Evolutionary conservation across 495 filamentous ascomycete genomes (phyloP).

Genomic region (Penicillium samsonianum): DNA sequence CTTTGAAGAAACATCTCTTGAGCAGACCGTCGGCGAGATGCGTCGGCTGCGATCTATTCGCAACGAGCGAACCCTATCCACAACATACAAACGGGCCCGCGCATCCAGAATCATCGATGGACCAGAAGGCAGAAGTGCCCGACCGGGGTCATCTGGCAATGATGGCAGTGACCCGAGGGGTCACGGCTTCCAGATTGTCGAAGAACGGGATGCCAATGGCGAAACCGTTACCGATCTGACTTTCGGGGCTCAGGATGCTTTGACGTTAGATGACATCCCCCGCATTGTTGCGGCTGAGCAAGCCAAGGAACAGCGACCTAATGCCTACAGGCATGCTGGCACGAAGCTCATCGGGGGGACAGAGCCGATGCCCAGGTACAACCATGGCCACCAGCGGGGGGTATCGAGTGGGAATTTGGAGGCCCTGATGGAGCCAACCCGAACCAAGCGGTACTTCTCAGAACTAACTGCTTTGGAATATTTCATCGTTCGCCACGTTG

Average conservation of each 20-base stretch:
- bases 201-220: slow-evolving; percentile 75
- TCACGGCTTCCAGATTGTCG: slow-evolving; percentile 75
- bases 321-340: slow-evolving; percentile 74
- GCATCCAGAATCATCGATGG: slow-evolving; percentile 93
- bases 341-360: slow-evolving; percentile 65
- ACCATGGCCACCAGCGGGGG: slow-evolving; percentile 76
- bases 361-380: slow-evolving; percentile 66
- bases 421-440: slow-evolving; percentile 32
- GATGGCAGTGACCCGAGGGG: slow-evolving; percentile 59
- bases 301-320: slow-evolving; percentile 86
- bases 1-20: slow-evolving; percentile 74
- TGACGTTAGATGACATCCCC: slow-evolving; percentile 97
- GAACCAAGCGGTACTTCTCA: slow-evolving; percentile 85
- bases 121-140: slow-evolving; percentile 72
- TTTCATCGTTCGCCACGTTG: slow-evolving; percentile 94
- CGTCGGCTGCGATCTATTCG: slow-evolving; percentile 86
- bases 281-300: slow-evolving; percentile 94
- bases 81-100: slow-evolving; percentile 84
- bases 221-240: slow-evolving; percentile 74
- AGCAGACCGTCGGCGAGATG: slow-evolving; percentile 95
- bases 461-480: slow-evolving; percentile 95
- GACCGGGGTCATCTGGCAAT: slow-evolving; percentile 77
- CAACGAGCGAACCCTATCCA: slow-evolving; percentile 89
- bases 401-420: slow-evolving; percentile 66
- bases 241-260: slow-evolving; percentile 85